Evolutionary conservation across 257 asterid species (phyloP).

Genomic region (Phtheirospermum japonicum): DNA sequence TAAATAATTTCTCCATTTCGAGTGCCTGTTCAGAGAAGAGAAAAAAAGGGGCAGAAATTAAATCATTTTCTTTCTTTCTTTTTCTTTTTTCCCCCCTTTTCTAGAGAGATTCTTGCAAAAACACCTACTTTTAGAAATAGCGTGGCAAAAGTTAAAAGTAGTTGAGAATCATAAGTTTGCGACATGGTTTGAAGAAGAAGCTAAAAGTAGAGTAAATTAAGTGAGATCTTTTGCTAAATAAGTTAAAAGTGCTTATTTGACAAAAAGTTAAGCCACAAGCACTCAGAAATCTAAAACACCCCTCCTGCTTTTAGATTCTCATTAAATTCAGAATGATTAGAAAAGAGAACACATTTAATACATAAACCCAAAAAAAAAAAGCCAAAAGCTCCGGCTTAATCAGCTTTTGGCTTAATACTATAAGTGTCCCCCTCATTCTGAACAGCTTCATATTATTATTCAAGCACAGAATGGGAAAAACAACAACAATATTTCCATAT

Average conservation of each 20-base stretch:
- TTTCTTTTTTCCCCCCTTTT: neutral
- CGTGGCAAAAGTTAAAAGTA: neutral
- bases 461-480: neutral
- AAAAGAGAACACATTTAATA: neutral
- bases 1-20: conserved; percentile 50
- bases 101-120: neutral
- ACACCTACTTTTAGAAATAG: neutral
- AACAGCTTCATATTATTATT: neutral
- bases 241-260: neutral
- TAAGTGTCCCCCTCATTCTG: neutral
- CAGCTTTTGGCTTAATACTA: neutral
- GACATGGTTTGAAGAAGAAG: neutral
- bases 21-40: conserved; percentile 40
- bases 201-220: neutral
- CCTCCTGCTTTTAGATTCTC: neutral
- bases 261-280: neutral
- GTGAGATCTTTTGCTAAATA: neutral
- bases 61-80: no score
- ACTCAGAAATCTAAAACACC: neutral
- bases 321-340: neutral
- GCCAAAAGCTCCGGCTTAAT: neutral
- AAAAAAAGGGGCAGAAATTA: conserved; percentile 3
- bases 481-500: neutral
- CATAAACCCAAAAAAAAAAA: neutral
- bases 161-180: neutral